Conservation (phyloP, 2,329 filamentous ascomycete species). For the Pseudogymnoascus sp. region DNA sequence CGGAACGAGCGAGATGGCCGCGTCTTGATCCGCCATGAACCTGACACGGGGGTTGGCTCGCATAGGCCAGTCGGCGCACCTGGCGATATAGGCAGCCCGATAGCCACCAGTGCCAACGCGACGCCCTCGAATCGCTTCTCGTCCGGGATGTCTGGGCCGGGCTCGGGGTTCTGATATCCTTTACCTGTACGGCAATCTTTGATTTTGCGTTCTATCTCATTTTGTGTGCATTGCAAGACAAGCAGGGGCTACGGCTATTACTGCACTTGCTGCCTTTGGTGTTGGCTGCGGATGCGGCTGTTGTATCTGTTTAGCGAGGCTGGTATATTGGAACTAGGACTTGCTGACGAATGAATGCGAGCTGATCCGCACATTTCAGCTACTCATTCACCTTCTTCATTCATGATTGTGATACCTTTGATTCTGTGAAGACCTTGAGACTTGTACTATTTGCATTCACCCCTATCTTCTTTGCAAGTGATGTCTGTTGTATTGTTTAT, state of each 20-base stretch:
- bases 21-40: constrained; percentile 44
- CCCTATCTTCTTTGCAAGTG: not conserved
- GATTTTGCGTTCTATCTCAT: constrained; percentile 6
- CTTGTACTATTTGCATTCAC: not conserved
- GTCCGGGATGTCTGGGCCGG: not conserved
- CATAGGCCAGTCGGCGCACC: constrained; percentile 44
- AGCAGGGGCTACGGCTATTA: constrained; percentile 6
- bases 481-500: not conserved
- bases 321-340: constrained; percentile 7
- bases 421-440: not conserved
- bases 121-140: not conserved
- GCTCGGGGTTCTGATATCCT: not conserved
- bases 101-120: constrained; percentile 32
- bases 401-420: not conserved
- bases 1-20: constrained; percentile 21
- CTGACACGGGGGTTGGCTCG: constrained; percentile 35
- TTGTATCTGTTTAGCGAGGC: constrained; percentile 8
- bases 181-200: not conserved
- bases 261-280: constrained; percentile 6
- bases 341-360: constrained; percentile 5
- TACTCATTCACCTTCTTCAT: not conserved
- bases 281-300: not conserved
- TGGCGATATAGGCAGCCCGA: constrained; percentile 62
- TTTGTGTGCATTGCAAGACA: constrained; percentile 7
- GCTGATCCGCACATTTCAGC: constrained; percentile 4